These are phyloP conservation scores for Massospora cicadina DNA, from an alignment of 371 early-diverging fungal genomes.

Conservation along the genomic window DNA sequence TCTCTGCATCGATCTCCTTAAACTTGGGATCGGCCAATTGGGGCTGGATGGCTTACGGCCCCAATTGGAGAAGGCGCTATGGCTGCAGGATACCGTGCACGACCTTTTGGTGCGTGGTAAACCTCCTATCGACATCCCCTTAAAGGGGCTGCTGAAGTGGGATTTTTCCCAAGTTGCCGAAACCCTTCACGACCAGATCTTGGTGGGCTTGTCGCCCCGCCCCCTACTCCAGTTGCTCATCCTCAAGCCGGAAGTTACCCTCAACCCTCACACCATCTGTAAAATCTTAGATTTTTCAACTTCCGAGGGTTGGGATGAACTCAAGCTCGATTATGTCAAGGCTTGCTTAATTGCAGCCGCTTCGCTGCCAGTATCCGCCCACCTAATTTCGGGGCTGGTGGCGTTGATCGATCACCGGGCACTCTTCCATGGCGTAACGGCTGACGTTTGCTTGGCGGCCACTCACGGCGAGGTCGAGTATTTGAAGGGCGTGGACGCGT, in stretches of 20 bases:
- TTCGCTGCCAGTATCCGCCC: background rate
- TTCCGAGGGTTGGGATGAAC: background rate
- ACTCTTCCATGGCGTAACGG: background rate
- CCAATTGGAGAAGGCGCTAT: background rate
- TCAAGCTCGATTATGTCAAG: background rate
- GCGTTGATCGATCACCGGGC: background rate
- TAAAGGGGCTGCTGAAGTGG: background rate
- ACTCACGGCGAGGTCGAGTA: background rate
- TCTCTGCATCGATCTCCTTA: background rate
- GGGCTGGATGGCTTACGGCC: background rate
- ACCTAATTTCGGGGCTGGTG: background rate
- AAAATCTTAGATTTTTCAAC: background rate
- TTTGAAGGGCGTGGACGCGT: background rate
- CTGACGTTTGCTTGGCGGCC: background rate
- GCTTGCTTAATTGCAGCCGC: background rate
- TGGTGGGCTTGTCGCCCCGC: background rate
- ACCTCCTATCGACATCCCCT: background rate
- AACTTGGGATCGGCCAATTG: background rate
- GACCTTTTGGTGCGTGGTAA: background rate
- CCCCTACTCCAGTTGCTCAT: background rate
- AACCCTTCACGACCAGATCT: background rate
- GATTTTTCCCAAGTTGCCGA: background rate
- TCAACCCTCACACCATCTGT: background rate
- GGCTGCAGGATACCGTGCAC: background rate
- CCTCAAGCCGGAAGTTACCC: background rate